These are phyloP conservation scores for Trypanosoma caninum DNA, from an alignment of 208 protist genomes.

Conservation along the genomic window DNA sequence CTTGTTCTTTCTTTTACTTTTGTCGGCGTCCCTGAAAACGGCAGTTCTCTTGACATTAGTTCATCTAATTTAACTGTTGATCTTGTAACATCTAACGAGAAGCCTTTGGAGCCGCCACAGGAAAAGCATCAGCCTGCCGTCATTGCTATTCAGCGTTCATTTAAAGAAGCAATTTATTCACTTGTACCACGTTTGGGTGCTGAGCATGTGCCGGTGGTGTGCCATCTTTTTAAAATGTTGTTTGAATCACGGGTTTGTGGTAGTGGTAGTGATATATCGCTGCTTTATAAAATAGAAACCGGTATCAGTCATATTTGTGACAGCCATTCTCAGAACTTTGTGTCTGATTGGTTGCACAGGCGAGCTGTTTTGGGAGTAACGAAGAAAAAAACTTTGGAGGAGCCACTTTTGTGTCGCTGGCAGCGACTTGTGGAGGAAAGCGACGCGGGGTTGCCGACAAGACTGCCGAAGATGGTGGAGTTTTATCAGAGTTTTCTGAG, in stretches of 20 bases:
- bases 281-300: not conserved
- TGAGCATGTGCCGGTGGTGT: not conserved
- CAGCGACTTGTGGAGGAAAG: not conserved
- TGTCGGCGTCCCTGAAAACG: not conserved
- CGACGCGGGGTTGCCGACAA: conserved; percentile 14
- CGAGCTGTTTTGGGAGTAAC: not conserved
- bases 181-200: not conserved
- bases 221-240: conserved; percentile 1
- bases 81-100: not conserved
- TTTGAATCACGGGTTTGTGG: not conserved
- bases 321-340: not conserved
- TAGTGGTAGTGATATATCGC: not conserved
- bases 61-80: not conserved
- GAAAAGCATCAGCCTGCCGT: not conserved
- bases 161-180: conserved; percentile 7
- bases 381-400: not conserved
- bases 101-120: conserved; percentile 1
- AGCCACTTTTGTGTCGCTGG: conserved; percentile 12
- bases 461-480: conserved; percentile 10
- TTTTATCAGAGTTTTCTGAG: conserved; percentile 5
- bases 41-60: not conserved
- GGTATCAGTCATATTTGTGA: conserved; percentile 7
- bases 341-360: conserved; percentile 6
- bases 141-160: conserved; percentile 4
- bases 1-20: conserved; percentile 5